These are phyloP conservation scores for Rhododendron henanense DNA, from an alignment of 148 eudicot species.

Conservation along the genomic window DNA sequence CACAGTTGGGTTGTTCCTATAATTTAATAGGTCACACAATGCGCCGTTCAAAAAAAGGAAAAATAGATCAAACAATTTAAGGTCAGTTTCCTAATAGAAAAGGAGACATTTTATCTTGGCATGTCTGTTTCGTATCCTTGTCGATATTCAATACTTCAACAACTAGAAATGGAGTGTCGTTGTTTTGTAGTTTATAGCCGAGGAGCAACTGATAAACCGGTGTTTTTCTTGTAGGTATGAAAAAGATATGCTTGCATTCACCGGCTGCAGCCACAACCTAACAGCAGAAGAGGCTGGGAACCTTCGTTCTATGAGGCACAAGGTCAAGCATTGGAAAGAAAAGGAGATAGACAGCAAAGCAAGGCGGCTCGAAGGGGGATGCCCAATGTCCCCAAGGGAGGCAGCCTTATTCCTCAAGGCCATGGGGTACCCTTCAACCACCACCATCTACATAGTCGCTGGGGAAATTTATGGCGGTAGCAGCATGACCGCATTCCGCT, in stretches of 20 bases:
- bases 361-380: constrained; percentile 34
- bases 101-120: not conserved
- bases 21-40: too few species aligned
- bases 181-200: not conserved
- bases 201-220: not conserved
- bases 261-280: constrained; percentile 50
- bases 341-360: constrained; percentile 42
- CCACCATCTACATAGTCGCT: constrained; percentile 42
- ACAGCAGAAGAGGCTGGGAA: constrained; percentile 28
- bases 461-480: constrained; percentile 39
- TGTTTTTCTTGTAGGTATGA: constrained; percentile 33
- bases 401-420: constrained; percentile 48
- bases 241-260: constrained; percentile 53
- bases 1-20: too few species aligned
- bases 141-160: not conserved
- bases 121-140: not conserved
- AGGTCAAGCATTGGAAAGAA: constrained; percentile 42
- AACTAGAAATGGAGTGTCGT: not conserved
- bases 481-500: constrained; percentile 27
- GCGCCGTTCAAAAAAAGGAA: too few species aligned
- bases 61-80: too few species aligned
- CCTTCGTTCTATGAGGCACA: constrained; percentile 34
- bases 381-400: constrained; percentile 51
- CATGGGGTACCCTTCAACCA: constrained; percentile 42
- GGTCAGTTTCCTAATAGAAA: not conserved